Base-by-base conservation (phyloP, 768 basidiomycete genomes). In the Tephrocybe sp. region DNA sequence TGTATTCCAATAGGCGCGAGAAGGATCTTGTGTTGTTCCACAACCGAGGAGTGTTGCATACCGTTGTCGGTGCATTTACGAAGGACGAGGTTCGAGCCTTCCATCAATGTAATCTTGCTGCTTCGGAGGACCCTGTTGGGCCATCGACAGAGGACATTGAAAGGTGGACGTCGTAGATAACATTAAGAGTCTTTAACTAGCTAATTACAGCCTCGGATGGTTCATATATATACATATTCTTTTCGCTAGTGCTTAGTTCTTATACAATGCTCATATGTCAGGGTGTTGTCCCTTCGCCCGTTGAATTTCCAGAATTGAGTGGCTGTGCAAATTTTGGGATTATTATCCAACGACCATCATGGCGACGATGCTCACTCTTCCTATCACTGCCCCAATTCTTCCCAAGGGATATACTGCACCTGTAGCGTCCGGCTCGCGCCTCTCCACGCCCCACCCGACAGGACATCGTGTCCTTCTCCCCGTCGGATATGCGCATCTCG, bases 71-170 rank as follows among this genome's bases (percentile, higher is more conserved):
- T 11, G 81, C 84, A 1, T 91, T 94, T 66, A 75, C 65, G 49
- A 71, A 74, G 26, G 81, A 84, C 35, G 76, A 87, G 64, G 79
- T 89, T 5, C 76, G 89, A 25, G 82, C 82, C 19, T 90, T 91
- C 74, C 88, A 90, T 62, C 87, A 89, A 67, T 92, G 91, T 70
- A 92, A 92, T 63, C 76, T 94, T n/a, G 91, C 91, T 18, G 87
- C 85, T 3, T 86, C 84, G 30, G 80, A 81, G 42, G 84, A 84
- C 39, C 89, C 89, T 0, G 64, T 60, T 19, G 89, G 89, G 0
- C 90, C 90, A 2, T 71, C 71, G 19, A 69, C 69, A n/a, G 82
- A 86, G 52, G 89, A 92, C 60, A 66, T 90, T 37, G 69, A 71
- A 70, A 70, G 69, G 39, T 89, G 79, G 68, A 83, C 83, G 42